phyloP scores from a whole-genome alignment of 306 rosid genomes.

The Malus sylvestris region DNA sequence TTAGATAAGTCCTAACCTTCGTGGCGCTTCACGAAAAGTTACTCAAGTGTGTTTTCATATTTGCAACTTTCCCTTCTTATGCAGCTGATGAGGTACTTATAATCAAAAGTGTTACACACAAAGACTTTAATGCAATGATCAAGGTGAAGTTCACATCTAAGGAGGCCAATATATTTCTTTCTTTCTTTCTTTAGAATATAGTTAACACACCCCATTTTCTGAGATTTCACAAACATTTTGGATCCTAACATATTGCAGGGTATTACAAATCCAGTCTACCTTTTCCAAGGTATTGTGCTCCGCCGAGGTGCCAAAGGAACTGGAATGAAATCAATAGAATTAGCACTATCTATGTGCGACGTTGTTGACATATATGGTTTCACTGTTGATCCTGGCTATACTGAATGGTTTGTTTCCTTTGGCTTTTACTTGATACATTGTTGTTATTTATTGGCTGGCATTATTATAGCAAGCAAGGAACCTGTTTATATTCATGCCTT shows the following conservation, averaged over 20 bases:
- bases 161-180: background rate
- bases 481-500: background rate
- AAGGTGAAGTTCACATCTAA: slow-evolving; percentile 44
- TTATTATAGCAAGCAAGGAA: background rate
- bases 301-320: slow-evolving; percentile 99
- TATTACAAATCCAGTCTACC: slow-evolving; percentile 93
- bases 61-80: slow-evolving; percentile 15
- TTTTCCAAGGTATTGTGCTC: slow-evolving; percentile 95
- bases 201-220: background rate
- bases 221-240: background rate
- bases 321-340: slow-evolving; percentile 95
- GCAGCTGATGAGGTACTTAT: slow-evolving; percentile 82
- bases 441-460: background rate
- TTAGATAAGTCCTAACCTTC: background rate
- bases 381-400: slow-evolving; percentile 98
- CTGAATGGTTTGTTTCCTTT: slow-evolving; percentile 96
- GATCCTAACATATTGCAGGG: slow-evolving; percentile 45
- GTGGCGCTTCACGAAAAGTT: background rate
- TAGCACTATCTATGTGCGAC: slow-evolving; percentile 97
- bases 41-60: background rate
- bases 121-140: slow-evolving; percentile 73
- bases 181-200: background rate
- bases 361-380: slow-evolving; percentile 89
- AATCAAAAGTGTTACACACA: slow-evolving; percentile 85
- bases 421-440: background rate